A percentile compares a stretch with the other conserved stretches of the same genome.
phyloP scores from a whole-genome alignment of 164 flowering plant species.

The Piper betle region DNA sequence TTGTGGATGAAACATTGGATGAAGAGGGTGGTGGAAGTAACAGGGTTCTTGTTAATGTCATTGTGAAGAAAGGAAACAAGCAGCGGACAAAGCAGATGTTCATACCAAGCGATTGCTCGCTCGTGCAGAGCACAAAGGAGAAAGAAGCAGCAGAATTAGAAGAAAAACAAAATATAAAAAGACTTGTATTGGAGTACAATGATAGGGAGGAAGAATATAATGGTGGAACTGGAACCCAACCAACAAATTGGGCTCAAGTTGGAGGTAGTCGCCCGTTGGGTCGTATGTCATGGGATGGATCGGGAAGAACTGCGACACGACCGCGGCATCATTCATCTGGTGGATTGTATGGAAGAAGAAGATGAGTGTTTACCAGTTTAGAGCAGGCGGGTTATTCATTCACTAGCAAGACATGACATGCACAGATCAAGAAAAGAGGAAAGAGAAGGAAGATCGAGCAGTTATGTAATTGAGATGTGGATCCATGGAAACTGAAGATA shows the following conservation, averaged over 20 bases:
- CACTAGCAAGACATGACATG: no score
- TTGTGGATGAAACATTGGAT: constrained; percentile 73
- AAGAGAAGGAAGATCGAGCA: no score
- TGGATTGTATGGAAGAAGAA: constrained; percentile 55
- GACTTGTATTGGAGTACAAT: constrained; percentile 83
- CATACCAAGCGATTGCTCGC: constrained; percentile 72
- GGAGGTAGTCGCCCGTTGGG: constrained; percentile 32
- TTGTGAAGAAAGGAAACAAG: constrained; percentile 89
- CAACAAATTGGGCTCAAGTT: constrained; percentile 38
- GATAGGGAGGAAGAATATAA: constrained; percentile 83
- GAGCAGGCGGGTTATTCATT: not conserved
- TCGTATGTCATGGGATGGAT: constrained; percentile 63
- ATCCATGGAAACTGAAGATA: no score
- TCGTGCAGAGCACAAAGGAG: constrained; percentile 86
- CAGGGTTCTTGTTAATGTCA: constrained; percentile 75
- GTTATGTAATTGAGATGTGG: no score
- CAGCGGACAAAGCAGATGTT: constrained; percentile 84
- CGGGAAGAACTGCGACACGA: constrained; percentile 42
- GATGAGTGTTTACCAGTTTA: constrained; percentile 5
- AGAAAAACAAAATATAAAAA: constrained; percentile 90
- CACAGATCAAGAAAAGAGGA: no score
- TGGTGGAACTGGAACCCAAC: constrained; percentile 39
- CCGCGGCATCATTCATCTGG: constrained; percentile 38
- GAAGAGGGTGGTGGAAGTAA: constrained; percentile 49
- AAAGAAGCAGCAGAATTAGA: constrained; percentile 95